Conservation (phyloP, 495 filamentous ascomycete genomes). For the Rusavskia elegans region DNA sequence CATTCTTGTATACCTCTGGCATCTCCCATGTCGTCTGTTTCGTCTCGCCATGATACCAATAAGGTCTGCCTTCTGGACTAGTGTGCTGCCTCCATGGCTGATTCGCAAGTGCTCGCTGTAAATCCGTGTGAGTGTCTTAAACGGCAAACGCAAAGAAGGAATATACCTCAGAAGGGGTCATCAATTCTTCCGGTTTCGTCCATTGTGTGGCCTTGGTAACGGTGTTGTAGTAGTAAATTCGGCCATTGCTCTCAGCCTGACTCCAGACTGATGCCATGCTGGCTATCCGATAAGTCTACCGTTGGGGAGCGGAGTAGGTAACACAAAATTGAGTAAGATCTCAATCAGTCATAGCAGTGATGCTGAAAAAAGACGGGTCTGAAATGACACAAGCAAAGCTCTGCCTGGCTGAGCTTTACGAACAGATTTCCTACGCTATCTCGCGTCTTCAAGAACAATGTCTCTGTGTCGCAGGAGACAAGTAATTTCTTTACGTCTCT, state of each 20-base stretch:
- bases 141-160: constrained; percentile 1
- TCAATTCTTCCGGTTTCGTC: constrained; percentile 80
- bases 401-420: too few species aligned
- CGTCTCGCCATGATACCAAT: constrained; percentile 85
- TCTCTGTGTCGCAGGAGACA: too few species aligned
- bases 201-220: constrained; percentile 82
- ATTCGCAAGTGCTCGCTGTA: constrained; percentile 59
- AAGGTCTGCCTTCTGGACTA: constrained; percentile 69
- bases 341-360: too few species aligned
- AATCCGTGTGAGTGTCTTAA: constrained; percentile 1
- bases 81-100: constrained; percentile 92
- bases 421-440: too few species aligned
- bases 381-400: too few species aligned
- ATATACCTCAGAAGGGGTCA: constrained; percentile 68
- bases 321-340: background rate
- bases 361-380: too few species aligned
- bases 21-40: constrained; percentile 93
- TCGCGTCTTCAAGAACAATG: too few species aligned
- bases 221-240: constrained; percentile 86
- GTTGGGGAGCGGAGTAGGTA: background rate
- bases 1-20: constrained; percentile 65
- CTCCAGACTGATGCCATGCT: background rate
- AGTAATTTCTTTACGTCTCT: too few species aligned
- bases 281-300: background rate
- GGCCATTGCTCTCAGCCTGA: constrained; percentile 34